Conservation (phyloP, 2,329 filamentous ascomycete genomes). For the Neoascochyta sp. region DNA sequence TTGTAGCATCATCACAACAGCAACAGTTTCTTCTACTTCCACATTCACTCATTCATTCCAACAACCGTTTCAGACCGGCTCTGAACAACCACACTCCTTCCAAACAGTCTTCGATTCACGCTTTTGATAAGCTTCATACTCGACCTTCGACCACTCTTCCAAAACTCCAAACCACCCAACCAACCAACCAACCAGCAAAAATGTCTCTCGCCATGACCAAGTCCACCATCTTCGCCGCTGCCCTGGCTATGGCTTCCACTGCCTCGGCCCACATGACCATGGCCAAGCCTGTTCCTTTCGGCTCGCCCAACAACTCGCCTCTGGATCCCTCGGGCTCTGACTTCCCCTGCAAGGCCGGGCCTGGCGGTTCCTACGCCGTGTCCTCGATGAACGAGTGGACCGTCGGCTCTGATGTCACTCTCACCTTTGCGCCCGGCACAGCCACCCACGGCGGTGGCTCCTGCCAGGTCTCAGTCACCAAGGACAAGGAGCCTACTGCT, state of each 20-base stretch:
- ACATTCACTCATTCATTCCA: conserved; percentile 1
- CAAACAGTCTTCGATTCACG: conserved; percentile 2
- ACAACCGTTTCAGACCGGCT: too few species aligned
- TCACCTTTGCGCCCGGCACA: conserved; percentile 61
- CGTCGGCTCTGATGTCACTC: conserved; percentile 57
- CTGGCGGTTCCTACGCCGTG: conserved; percentile 37
- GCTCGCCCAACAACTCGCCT: conserved; percentile 56
- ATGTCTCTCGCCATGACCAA: conserved; percentile 10
- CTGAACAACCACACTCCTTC: conserved; percentile 11
- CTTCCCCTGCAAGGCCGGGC: conserved; percentile 72
- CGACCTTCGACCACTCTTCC: conserved; percentile 4
- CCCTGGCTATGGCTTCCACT: conserved; percentile 49
- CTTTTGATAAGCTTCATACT: too few species aligned
- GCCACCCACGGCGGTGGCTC: conserved; percentile 87
- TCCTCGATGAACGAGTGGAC: conserved; percentile 57
- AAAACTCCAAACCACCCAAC: conserved; percentile 4
- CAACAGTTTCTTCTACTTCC: too few species aligned
- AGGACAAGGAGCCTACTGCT: conserved; percentile 65
- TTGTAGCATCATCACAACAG: too few species aligned
- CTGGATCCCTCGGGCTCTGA: conserved; percentile 56
- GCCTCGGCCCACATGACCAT: conserved; percentile 74
- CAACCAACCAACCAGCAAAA: conserved; percentile 6
- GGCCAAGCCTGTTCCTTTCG: conserved; percentile 63
- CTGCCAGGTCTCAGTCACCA: conserved; percentile 80
- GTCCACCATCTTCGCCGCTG: conserved; percentile 12